Percentiles rank a stretch among this genome's conserved stretches.
phyloP scores from a whole-genome alignment of 768 basidiomycete genomes.

The Favolaschia claudopus region DNA sequence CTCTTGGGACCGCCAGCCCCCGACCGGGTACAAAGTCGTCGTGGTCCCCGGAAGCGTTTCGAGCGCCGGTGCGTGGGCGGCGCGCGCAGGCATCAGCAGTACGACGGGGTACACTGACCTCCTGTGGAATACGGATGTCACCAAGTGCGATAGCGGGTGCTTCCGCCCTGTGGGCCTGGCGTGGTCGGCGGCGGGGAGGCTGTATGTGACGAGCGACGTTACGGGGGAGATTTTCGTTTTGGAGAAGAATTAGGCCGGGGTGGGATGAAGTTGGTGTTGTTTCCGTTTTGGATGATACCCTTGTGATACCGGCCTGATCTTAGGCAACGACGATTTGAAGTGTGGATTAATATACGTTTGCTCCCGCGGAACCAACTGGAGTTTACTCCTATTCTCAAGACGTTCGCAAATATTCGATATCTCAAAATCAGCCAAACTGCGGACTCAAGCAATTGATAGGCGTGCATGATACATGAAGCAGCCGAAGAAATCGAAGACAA shows the following conservation, averaged over 20 bases:
- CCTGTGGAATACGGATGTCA: constrained; percentile 20
- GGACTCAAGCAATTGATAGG: too few relatives aligned
- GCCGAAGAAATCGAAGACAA: too few relatives aligned
- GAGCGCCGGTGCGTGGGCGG: constrained; percentile 19
- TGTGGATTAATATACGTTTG: too few relatives aligned
- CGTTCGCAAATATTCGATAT: too few relatives aligned
- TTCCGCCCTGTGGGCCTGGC: constrained; percentile 30
- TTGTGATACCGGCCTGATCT: too few relatives aligned
- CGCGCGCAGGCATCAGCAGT: constrained; percentile 1
- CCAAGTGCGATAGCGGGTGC: constrained; percentile 16
- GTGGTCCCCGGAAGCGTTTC: constrained; percentile 18
- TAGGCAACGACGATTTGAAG: too few relatives aligned
- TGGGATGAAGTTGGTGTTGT: too few relatives aligned
- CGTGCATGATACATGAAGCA: too few relatives aligned
- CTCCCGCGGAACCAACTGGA: too few relatives aligned
- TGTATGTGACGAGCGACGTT: constrained; percentile 27
- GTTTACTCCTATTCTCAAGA: too few relatives aligned
- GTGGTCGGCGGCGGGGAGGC: constrained; percentile 18
- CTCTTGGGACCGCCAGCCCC: constrained; percentile 21
- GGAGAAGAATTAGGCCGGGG: background rate
- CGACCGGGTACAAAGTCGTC: constrained; percentile 28
- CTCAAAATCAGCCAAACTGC: too few relatives aligned
- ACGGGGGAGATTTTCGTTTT: constrained; percentile 27
- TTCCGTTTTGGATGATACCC: too few relatives aligned
- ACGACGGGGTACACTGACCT: constrained; percentile 18